phyloP scores from a whole-genome alignment of 371 early-diverging fungal species.

The Rhizopus arrhizus region DNA sequence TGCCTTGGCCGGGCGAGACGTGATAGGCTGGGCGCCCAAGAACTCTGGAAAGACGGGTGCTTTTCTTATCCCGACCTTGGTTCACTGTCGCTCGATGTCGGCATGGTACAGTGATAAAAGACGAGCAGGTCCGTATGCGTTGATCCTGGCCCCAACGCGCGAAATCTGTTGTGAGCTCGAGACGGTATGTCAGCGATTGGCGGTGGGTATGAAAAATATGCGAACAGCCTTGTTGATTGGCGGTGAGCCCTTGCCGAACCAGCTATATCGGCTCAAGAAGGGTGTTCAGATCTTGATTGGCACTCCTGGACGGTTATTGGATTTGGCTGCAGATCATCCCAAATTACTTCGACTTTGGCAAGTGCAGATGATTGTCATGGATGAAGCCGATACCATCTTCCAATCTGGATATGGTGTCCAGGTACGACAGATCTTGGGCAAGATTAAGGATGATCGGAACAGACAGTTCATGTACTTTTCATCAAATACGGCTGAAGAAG shows the following conservation, averaged over 20 bases:
- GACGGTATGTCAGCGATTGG: conserved; percentile 41
- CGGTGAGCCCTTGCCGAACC: conserved; percentile 56
- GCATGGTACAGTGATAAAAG: conserved; percentile 36
- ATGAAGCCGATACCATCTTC: conserved; percentile 66
- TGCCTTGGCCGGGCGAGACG: conserved; percentile 67
- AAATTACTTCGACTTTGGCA: conserved; percentile 48
- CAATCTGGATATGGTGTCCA: conserved; percentile 57
- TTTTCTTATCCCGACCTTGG: conserved; percentile 56
- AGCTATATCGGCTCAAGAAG: conserved; percentile 55
- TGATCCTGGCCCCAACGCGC: conserved; percentile 64
- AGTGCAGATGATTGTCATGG: conserved; percentile 59
- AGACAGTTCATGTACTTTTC: conserved; percentile 59
- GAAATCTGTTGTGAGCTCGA: conserved; percentile 61
- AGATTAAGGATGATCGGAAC: conserved; percentile 38
- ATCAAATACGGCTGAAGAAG: conserved; percentile 36
- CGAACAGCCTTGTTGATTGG: conserved; percentile 61
- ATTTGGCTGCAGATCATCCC: conserved; percentile 47
- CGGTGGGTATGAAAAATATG: conserved; percentile 52
- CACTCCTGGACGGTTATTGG: conserved; percentile 63
- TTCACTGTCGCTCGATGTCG: conserved; percentile 55
- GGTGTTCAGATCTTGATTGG: conserved; percentile 63
- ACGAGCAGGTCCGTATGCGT: conserved; percentile 53
- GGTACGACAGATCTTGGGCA: conserved; percentile 50
- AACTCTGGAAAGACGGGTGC: conserved; percentile 67
- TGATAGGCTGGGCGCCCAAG: conserved; percentile 70